phyloP scores from a whole-genome alignment of 768 basidiomycete species.

The Pleurotus sapidus region DNA sequence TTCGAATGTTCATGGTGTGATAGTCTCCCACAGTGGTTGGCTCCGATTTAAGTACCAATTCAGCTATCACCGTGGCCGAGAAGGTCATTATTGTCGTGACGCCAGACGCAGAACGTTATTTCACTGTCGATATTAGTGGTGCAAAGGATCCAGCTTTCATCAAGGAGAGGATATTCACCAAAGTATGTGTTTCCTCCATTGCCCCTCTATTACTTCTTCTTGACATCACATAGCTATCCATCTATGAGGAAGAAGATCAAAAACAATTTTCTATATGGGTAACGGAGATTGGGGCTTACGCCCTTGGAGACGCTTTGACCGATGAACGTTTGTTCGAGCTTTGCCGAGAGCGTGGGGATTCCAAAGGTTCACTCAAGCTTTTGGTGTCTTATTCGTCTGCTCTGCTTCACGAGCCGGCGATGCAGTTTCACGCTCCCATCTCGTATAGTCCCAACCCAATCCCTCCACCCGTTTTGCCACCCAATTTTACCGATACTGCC shows the following conservation, averaged over 20 bases:
- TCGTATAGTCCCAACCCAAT: conserved; percentile 43
- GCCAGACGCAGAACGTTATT: conserved; percentile 72
- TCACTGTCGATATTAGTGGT: conserved; percentile 66
- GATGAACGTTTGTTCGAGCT: conserved; percentile 71
- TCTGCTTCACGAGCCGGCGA: conserved; percentile 50
- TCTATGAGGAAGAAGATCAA: conserved; percentile 80
- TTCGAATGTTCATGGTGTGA: conserved; percentile 8
- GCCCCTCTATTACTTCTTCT: conserved; percentile 6
- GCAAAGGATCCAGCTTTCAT: conserved; percentile 66
- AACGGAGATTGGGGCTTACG: conserved; percentile 81
- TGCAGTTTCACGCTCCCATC: conserved; percentile 24
- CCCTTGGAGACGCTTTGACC: conserved; percentile 69
- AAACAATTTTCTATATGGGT: conserved; percentile 76
- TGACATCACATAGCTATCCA: conserved; percentile 53
- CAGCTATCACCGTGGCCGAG: conserved; percentile 29
- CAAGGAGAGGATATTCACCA: conserved; percentile 77
- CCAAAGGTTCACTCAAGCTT: conserved; percentile 80
- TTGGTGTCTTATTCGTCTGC: conserved; percentile 69
- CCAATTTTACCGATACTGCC: conserved; percentile 22
- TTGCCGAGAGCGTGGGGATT: conserved; percentile 71
- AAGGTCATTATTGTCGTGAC: conserved; percentile 66
- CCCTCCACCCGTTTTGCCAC: conserved; percentile 44
- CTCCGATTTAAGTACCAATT: conserved; percentile 28
- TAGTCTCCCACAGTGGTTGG: conserved; percentile 40
- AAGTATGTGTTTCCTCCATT: conserved; percentile 43